phyloP scores from a whole-genome alignment of 371 early-diverging fungal genomes.

The Apophysomyces variabilis region DNA sequence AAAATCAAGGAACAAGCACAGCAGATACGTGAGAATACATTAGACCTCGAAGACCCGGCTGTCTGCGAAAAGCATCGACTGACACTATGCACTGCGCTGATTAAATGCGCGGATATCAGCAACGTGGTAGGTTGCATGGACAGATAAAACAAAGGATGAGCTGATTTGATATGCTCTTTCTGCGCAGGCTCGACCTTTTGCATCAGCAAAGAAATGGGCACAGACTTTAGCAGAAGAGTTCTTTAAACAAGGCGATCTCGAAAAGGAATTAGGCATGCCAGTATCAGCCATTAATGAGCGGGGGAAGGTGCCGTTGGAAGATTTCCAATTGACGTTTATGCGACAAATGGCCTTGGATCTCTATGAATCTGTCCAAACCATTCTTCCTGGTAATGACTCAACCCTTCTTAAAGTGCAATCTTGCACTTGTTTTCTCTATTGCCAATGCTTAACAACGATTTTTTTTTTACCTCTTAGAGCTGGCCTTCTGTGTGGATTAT shows the following conservation, averaged over 20 bases:
- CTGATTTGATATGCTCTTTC: background rate
- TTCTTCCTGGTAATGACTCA: slow-evolving; percentile 27
- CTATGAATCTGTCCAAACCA: slow-evolving; percentile 51
- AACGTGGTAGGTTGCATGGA: slow-evolving; percentile 55
- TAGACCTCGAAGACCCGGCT: slow-evolving; percentile 10
- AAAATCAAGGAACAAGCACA: slow-evolving; percentile 65
- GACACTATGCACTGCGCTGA: slow-evolving; percentile 66
- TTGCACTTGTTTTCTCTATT: too few relatives aligned
- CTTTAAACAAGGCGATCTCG: slow-evolving; percentile 62
- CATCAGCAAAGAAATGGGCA: slow-evolving; percentile 56
- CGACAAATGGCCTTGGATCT: slow-evolving; percentile 66
- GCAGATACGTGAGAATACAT: slow-evolving; percentile 29
- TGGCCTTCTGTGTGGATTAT: slow-evolving; percentile 5
- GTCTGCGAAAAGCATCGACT: slow-evolving; percentile 45
- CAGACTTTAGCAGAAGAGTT: slow-evolving; percentile 62
- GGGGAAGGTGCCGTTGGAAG: slow-evolving; percentile 49
- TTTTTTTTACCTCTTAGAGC: background rate
- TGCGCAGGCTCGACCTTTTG: slow-evolving; percentile 60
- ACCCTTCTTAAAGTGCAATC: too few relatives aligned
- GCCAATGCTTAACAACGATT: too few relatives aligned
- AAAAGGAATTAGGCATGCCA: slow-evolving; percentile 58
- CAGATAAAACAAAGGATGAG: background rate
- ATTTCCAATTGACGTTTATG: slow-evolving; percentile 73
- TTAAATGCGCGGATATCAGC: slow-evolving; percentile 84
- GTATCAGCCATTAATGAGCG: slow-evolving; percentile 59